Evolutionary conservation across 768 basidiomycete species (phyloP), one percentile per base, ranked within the genome.

Genomic region (Plicaturopsis crispa): DNA sequence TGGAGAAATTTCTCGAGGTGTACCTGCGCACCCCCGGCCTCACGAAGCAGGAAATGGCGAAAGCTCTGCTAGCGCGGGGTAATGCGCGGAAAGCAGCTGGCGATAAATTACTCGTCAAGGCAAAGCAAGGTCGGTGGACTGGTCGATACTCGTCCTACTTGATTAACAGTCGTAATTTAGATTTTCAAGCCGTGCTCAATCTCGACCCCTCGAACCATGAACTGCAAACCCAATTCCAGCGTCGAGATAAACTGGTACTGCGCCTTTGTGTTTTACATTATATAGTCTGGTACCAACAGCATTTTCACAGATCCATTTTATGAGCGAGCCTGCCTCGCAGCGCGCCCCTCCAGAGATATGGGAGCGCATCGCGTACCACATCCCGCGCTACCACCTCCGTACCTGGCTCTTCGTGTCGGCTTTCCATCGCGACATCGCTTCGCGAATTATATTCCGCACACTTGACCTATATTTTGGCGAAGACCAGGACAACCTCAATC

Each of bases 391-490:
- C 46, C 72, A 80, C 52, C 71, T 84, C 21, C 72, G 81, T n/a
- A 71, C 69, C 12, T 84, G 78, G 80, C 68, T 82, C 28, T 79
- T 67, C 39, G 67, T 82, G 19, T 80, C 79, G 3, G 56, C 71
- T 2, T 79, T 78, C 50, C 75, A 80, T 50, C 65, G 77, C 26
- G 72, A 76, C 44, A 80, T 84, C 28, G 80, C 80, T 17, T 65
- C 72, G 12, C 72, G 76, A 19, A 66, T 69, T 47, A 75, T 82
- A 40, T 84, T 82, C 59, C 78, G 72, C 48, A 80, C 79, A 0
- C 55, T 82, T 28, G 79, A 82, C 52, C 60, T 82, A 24, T 78
- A 80, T 52, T 77, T 84, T 45, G 75, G 78, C 26, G 78, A 80
- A 43, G 78, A 80, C 43, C 64, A 67, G 39, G 77, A 78, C 26